Base-by-base conservation (phyloP, 192 early-diverging fungal species). In the Mortierella claussenii region DNA sequence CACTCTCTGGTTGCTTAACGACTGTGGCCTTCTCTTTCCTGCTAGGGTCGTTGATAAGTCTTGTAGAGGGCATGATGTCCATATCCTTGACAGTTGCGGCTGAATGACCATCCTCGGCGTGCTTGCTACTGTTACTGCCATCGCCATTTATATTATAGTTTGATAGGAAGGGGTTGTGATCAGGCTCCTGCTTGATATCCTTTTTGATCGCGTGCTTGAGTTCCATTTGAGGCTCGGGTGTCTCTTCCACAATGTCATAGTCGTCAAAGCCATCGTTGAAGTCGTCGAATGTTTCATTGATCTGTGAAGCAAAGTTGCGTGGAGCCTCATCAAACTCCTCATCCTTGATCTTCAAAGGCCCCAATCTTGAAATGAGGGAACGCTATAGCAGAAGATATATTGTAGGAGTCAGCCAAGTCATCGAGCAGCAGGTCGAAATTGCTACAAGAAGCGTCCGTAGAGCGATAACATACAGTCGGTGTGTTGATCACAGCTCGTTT, bases 341-440 rank as follows among this genome's bases (percentile, higher is more conserved):
- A 40, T 76, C 65, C 46, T 67, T 62, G 53, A 76, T 66, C 37
- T 61, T 76, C 8, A 76, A 31, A 9, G 71, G 61, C 10, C 50
- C 62, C 43, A 76, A 34, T 56, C 62, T 65, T 10, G 63, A 55
- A 40, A 76, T 65, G 10, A 73, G 26, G 23, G 55, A 44, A 20
- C 69, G 69, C 69, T 73, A 33, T 21, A 40, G 7, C 13, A 10
- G 13, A 10, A 40, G 13, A 13, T 43, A 18, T 12, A 55, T 55
- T 4, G 4, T 12, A 37, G n/a, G n/a, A n/a, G n/a, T n/a, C n/a
- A n/a, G n/a, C n/a, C n/a, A n/a, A n/a, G n/a, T n/a, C n/a, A n/a
- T n/a, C n/a, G n/a, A n/a, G n/a, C n/a, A n/a, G n/a, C n/a, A n/a
- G n/a, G n/a, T n/a, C n/a, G n/a, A n/a, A n/a, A n/a, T n/a, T n/a